Conservation (phyloP, 2,329 filamentous ascomycete species). For the Colletotrichum musicola region DNA sequence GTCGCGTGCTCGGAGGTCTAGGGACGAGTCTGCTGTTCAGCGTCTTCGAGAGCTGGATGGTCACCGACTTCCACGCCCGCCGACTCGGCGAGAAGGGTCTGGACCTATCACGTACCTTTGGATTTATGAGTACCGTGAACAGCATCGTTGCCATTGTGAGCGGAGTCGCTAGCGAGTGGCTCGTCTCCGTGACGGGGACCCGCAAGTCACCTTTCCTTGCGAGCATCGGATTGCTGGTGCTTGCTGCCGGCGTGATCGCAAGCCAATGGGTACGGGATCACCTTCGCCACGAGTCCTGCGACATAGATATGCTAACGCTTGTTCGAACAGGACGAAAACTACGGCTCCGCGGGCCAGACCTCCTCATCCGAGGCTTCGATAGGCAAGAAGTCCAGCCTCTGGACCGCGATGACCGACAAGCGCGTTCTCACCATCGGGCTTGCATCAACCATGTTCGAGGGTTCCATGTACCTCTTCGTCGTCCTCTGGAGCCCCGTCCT, state of each 20-base stretch:
- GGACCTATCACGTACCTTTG: constrained; percentile 63
- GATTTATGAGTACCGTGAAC: constrained; percentile 64
- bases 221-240: constrained; percentile 52
- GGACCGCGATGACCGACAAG: constrained; percentile 52
- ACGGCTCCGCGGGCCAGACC: constrained; percentile 50
- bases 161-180: constrained; percentile 64
- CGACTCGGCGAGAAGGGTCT: constrained; percentile 54
- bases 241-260: constrained; percentile 59
- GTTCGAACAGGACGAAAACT: constrained; percentile 60
- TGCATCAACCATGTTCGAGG: constrained; percentile 68
- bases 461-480: constrained; percentile 70
- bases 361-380: constrained; percentile 21
- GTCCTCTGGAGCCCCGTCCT: constrained; percentile 70
- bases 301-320: background rate
- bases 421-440: constrained; percentile 63
- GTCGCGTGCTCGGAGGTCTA: constrained; percentile 66
- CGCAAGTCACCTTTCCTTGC: constrained; percentile 63
- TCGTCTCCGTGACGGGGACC: constrained; percentile 60
- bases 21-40: constrained; percentile 69
- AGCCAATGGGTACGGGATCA: constrained; percentile 57
- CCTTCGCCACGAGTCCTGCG: background rate
- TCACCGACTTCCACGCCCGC: constrained; percentile 64
- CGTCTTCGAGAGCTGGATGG: constrained; percentile 73
- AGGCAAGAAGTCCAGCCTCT: constrained; percentile 37
- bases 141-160: constrained; percentile 67